Evolutionary conservation across 345 rosid species (phyloP), one percentile per base, ranked within the genome.

Genomic region (Dimocarpus longan): DNA sequence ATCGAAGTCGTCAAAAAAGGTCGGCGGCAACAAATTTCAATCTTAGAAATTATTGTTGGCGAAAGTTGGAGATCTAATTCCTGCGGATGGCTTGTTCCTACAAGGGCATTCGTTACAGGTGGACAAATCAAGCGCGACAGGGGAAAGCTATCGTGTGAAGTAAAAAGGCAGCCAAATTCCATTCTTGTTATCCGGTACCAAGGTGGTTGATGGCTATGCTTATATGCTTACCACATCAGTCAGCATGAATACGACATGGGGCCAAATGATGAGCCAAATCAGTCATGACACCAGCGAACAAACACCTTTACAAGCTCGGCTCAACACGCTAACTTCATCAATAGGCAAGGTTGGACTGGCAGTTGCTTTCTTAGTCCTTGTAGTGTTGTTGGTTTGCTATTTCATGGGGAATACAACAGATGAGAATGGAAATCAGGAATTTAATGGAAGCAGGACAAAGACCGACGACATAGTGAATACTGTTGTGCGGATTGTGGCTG

Each of bases 191-290:
- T 80, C 84, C 0, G 86, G 88, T 0, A 52, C 84, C n/a, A 78
- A 80, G 66, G 83, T 81, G 48, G 80, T 66, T 0, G 75, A 76
- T 4, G 84, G 86, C 40, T 62, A 78, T 1, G 87, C 84, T 2
- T 50, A 73, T 10, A 88, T 88, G 91, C 43, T 86, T 5, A 81
- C 83, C 40, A 82, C 85, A 8, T 80, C 84, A 0, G 88, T 86
- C 0, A 89, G 89, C 19, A 83, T 78, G 87, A 83, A 77, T 76
- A 86, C 89, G 0, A 59, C 70, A 6, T 86, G 87, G 88, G 88
- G 86, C 0, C 70, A 86, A 70, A 84, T 85, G 85, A 83, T 85
- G 87, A 77, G 87, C 71, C 68, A 75, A 5, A 82, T 85, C 19
- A 32, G 4, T 32, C 4, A 32, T 32, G 80, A 76, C 52, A 28